Evolutionary conservation across 2,329 filamentous ascomycete species (phyloP), one percentile per base, ranked within the genome.

Genomic region (Penicillium sp.): DNA sequence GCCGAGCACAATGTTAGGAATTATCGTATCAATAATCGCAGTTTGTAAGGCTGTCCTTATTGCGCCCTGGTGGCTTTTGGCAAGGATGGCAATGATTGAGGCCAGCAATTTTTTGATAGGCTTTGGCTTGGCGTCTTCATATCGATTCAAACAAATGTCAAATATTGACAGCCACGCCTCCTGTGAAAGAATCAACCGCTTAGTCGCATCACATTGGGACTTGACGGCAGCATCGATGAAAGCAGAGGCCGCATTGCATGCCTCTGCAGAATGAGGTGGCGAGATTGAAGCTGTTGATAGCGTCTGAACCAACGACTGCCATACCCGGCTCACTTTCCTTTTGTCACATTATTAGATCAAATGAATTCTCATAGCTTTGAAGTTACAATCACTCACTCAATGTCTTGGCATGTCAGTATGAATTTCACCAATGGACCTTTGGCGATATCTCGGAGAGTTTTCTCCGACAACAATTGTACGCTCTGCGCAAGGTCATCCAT

Each of bases 61-160:
- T 11, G 63, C 30, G 19, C 67, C 65, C 29, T 65, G 39, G 10
- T 64, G 61, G 40, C 65, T 62, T 27, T 67, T 70, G 11, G 57
- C 65, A 43, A 74, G 53, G 10, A 74, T 68, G 18, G 62, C 70
- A 35, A 66, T 65, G 51, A 79, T 53, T n/a, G 74, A 73, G 47
- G 68, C 64, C 45, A 79, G 56, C 2, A 79, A 67, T 54, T 77
- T 74, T 59, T 74, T 75, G 63, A 78, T 69, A 19, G 76, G 71
- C 61, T 77, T 79, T 19, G 73, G 69, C 47, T 74, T 76, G 7
- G 70, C 67, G 58, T 75, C 72, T 54, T 76, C 73, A 58, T 73
- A 78, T 30, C 71, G 70, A 52, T 64, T 66, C 47, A 78, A 62
- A 41, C 69, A 75, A 27, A 72, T 62, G 18, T 74, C 67, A 47